These are phyloP conservation scores for Coleophoma eucalyptorum DNA, from an alignment of 2,329 filamentous ascomycete species.

Conservation along the genomic window DNA sequence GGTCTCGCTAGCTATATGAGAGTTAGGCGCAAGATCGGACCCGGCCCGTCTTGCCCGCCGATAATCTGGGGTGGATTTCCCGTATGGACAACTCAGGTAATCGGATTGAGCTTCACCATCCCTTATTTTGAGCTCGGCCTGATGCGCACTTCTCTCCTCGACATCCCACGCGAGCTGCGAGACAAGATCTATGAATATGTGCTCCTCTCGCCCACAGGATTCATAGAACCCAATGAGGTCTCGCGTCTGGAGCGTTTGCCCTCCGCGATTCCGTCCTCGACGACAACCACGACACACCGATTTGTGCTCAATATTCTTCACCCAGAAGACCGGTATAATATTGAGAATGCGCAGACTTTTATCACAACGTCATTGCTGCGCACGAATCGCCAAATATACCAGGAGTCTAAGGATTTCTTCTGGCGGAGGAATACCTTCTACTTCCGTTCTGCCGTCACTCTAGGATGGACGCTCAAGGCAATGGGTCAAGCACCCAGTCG, in stretches of 20 bases:
- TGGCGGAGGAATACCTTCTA: constrained; percentile 14
- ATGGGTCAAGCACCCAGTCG: constrained; percentile 7
- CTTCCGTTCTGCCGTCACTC: background rate
- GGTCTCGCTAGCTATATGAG: too few species aligned
- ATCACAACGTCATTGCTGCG: constrained; percentile 13
- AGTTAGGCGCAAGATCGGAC: too few species aligned
- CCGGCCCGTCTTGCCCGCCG: too few species aligned
- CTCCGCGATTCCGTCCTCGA: background rate
- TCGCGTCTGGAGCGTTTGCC: background rate
- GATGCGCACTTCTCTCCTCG: constrained; percentile 10
- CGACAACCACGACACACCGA: background rate
- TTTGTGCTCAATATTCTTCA: background rate
- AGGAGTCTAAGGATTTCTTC: constrained; percentile 13
- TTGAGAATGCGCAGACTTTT: background rate
- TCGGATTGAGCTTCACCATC: background rate
- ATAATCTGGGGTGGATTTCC: too few species aligned
- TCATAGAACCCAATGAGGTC: background rate
- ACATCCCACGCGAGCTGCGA: constrained; percentile 12
- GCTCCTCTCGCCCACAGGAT: constrained; percentile 1
- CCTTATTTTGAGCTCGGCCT: constrained; percentile 1
- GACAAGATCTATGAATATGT: constrained; percentile 10
- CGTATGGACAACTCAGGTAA: too few species aligned
- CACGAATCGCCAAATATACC: constrained; percentile 16
- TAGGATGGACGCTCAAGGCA: constrained; percentile 3
- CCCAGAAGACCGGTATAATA: background rate